Evolutionary conservation across 805 yeast genomes (phyloP).

Genomic region (Wickerhamomyces queroliae): DNA sequence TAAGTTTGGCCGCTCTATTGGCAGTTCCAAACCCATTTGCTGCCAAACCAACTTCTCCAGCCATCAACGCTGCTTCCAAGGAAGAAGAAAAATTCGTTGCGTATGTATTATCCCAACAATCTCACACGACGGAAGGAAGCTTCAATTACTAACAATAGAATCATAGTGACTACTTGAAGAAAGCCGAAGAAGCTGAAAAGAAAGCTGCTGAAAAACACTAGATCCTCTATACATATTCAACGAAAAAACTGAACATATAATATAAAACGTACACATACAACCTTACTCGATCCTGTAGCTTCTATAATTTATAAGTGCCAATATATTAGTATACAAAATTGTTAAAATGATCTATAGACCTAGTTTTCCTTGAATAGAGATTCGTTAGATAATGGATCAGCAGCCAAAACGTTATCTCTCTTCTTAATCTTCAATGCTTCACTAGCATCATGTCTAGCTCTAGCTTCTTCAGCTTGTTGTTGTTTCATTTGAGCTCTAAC

Average conservation of each 20-base stretch:
- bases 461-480: constrained; percentile 75
- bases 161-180: constrained; percentile 54
- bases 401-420: constrained; percentile 68
- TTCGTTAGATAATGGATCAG: constrained; percentile 80
- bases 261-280: too few relatives aligned
- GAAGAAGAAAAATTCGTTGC: constrained; percentile 84
- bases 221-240: constrained; percentile 2
- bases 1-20: constrained; percentile 59
- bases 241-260: too few relatives aligned
- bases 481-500: constrained; percentile 85
- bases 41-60: constrained; percentile 37
- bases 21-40: constrained; percentile 66
- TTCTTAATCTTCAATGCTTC: constrained; percentile 66
- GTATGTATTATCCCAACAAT: constrained; percentile 4
- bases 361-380: constrained; percentile 56
- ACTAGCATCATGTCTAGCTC: constrained; percentile 73
- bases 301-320: neutral
- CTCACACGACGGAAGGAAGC: neutral
- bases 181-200: constrained; percentile 30
- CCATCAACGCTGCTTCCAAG: constrained; percentile 68
- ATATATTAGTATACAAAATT: constrained; percentile 8
- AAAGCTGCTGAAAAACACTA: constrained; percentile 23
- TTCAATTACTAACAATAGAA: constrained; percentile 17
- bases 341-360: neutral
- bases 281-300: too few relatives aligned